These are phyloP conservation scores for Trichoderma gracile DNA, from an alignment of 2,329 filamentous ascomycete genomes.

Conservation along the genomic window DNA sequence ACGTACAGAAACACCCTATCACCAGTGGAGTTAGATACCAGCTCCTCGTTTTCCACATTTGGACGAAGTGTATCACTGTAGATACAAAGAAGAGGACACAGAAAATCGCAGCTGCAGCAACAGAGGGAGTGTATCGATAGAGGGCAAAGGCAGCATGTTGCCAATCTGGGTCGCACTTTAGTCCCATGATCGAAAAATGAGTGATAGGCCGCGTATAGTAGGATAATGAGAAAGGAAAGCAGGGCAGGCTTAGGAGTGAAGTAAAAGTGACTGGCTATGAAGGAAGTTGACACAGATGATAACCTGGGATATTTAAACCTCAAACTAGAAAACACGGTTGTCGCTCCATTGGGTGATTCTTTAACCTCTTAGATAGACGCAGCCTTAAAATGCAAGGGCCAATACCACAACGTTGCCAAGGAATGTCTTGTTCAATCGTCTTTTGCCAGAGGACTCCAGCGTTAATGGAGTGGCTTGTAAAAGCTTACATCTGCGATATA, in stretches of 20 bases:
- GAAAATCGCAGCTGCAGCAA: conserved; percentile 4
- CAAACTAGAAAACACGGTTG: too few species aligned
- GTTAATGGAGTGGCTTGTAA: background rate
- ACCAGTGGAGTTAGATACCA: conserved; percentile 24
- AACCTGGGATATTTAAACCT: background rate
- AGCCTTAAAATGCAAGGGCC: too few species aligned
- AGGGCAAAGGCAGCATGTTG: conserved; percentile 21
- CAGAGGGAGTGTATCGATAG: conserved; percentile 22
- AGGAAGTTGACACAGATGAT: background rate
- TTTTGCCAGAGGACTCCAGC: too few species aligned
- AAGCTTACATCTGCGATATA: background rate
- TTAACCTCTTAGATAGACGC: too few species aligned
- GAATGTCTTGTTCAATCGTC: too few species aligned
- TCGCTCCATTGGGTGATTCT: too few species aligned
- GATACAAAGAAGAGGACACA: conserved; percentile 15
- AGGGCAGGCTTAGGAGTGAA: background rate
- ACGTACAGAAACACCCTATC: conserved; percentile 17
- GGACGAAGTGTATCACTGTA: conserved; percentile 6
- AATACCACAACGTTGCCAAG: too few species aligned
- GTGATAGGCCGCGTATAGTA: background rate
- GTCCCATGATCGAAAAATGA: background rate
- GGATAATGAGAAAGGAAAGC: background rate
- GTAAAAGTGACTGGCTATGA: background rate
- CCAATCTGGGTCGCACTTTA: conserved; percentile 15
- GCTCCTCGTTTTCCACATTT: conserved; percentile 18